Evolutionary conservation across 2,329 filamentous ascomycete genomes (phyloP).

Genomic region (Exophiala calicioides): DNA sequence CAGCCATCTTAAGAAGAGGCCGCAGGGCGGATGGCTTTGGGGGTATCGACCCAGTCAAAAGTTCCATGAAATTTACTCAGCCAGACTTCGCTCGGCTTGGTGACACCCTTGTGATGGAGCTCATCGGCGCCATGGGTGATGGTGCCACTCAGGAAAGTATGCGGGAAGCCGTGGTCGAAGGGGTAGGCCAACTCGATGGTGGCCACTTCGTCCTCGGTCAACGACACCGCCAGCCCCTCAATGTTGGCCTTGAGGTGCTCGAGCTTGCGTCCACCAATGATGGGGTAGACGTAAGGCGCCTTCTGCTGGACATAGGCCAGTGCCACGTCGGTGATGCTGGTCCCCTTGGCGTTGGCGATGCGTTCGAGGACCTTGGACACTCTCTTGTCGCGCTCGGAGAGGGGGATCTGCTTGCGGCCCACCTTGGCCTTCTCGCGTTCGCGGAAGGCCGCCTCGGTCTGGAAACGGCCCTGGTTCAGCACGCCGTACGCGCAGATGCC

Average conservation of each 20-base stretch:
- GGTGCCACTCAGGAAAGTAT: conserved; percentile 26
- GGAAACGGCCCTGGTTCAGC: conserved; percentile 54
- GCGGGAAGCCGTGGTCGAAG: conserved; percentile 61
- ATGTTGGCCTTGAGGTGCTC: conserved; percentile 59
- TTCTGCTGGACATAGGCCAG: conserved; percentile 56
- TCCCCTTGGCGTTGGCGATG: conserved; percentile 18
- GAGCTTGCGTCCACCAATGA: conserved; percentile 55
- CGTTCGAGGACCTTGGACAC: conserved; percentile 61
- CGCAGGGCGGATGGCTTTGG: conserved; percentile 3
- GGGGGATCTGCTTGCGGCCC: conserved; percentile 3
- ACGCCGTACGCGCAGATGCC: conserved; percentile 57
- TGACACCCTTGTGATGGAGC: not conserved
- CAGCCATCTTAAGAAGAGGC: not conserved
- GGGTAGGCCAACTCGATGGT: conserved; percentile 55
- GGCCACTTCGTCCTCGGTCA: conserved; percentile 55
- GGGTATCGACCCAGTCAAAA: conserved; percentile 1
- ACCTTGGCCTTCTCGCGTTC: conserved; percentile 8
- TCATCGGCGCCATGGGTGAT: too few relatives aligned
- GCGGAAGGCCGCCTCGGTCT: conserved; percentile 38
- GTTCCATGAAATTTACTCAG: not conserved
- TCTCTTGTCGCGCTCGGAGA: conserved; percentile 56
- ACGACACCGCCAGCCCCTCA: conserved; percentile 51
- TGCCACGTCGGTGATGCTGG: conserved; percentile 34
- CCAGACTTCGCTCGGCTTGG: not conserved
- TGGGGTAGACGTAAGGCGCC: conserved; percentile 55